A percentile compares a stretch with the other conserved stretches of the same genome.
phyloP scores from a whole-genome alignment of 371 early-diverging fungal species.

The Actinomortierella wolfii region DNA sequence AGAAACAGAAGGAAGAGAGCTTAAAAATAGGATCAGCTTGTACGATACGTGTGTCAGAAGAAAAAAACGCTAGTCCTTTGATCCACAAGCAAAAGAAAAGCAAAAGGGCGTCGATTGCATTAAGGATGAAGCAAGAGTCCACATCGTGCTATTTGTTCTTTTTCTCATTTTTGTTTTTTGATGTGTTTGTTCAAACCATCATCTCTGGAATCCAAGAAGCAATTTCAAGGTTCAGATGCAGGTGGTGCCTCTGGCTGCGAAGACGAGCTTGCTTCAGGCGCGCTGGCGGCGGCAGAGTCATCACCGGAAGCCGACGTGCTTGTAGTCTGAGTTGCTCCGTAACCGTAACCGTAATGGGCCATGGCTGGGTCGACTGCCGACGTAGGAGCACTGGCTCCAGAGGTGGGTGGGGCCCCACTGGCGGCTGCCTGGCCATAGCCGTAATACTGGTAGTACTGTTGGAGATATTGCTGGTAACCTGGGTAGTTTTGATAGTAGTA shows the following conservation, averaged over 20 bases:
- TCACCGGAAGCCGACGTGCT: too few relatives aligned
- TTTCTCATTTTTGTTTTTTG: not conserved
- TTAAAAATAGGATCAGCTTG: too few relatives aligned
- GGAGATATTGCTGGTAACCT: slow-evolving; percentile 39
- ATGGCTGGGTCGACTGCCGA: slow-evolving; percentile 28
- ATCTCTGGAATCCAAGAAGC: too few relatives aligned
- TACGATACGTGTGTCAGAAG: too few relatives aligned
- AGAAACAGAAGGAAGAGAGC: too few relatives aligned
- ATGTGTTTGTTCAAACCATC: too few relatives aligned
- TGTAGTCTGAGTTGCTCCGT: slow-evolving; percentile 6
- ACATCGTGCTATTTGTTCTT: not conserved
- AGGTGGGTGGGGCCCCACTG: slow-evolving; percentile 37
- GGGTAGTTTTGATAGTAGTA: slow-evolving; percentile 54
- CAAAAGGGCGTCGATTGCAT: not conserved
- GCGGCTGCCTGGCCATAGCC: slow-evolving; percentile 45
- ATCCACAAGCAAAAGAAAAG: not conserved
- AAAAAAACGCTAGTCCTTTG: too few relatives aligned
- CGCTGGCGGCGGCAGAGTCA: too few relatives aligned
- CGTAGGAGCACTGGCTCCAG: slow-evolving; percentile 18
- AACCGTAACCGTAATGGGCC: slow-evolving; percentile 50
- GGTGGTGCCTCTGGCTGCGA: too few relatives aligned
- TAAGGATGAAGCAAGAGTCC: too few relatives aligned
- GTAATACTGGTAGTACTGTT: slow-evolving; percentile 48
- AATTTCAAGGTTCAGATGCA: too few relatives aligned
- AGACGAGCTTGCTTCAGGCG: too few relatives aligned